These are phyloP conservation scores for Aspergillus alliaceus DNA, from an alignment of 2,329 filamentous ascomycete genomes.

Conservation along the genomic window DNA sequence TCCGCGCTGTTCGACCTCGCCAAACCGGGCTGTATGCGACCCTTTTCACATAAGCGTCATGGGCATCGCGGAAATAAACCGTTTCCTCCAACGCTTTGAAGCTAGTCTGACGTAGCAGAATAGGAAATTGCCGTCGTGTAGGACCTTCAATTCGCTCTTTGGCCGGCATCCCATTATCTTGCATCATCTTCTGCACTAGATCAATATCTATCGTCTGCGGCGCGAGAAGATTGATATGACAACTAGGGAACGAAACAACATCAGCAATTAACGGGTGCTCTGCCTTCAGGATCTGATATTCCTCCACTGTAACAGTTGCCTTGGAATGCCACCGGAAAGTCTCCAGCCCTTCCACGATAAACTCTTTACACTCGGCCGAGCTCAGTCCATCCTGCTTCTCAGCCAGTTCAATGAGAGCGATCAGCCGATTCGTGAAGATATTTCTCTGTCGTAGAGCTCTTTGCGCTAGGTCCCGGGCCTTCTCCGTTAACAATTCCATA, in stretches of 20 bases:
- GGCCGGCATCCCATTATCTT: conserved; percentile 38
- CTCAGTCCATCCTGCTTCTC: conserved; percentile 34
- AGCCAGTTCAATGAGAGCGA: conserved; percentile 37
- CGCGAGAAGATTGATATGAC: conserved; percentile 57
- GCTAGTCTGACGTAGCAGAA: conserved; percentile 56
- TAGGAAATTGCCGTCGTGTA: conserved; percentile 44
- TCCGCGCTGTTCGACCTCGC: conserved; percentile 56
- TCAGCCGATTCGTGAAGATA: conserved; percentile 44
- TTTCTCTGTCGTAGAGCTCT: conserved; percentile 37
- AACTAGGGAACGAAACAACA: conserved; percentile 43
- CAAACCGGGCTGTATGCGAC: conserved; percentile 52
- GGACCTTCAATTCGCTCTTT: conserved; percentile 57
- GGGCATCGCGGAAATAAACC: conserved; percentile 40
- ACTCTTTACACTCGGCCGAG: conserved; percentile 31
- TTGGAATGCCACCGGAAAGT: conserved; percentile 51
- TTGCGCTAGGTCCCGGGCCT: conserved; percentile 33
- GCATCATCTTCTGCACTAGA: conserved; percentile 47
- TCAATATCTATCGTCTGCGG: conserved; percentile 53
- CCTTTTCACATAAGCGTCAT: conserved; percentile 28
- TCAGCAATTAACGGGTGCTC: conserved; percentile 53
- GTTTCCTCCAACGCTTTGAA: conserved; percentile 54
- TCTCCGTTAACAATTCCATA: conserved; percentile 41
- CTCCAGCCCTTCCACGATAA: conserved; percentile 47
- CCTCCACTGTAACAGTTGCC: conserved; percentile 40
- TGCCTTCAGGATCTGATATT: conserved; percentile 44